Conservation (phyloP, 78 protist species). For the Polysphondylium violaceum region DNA sequence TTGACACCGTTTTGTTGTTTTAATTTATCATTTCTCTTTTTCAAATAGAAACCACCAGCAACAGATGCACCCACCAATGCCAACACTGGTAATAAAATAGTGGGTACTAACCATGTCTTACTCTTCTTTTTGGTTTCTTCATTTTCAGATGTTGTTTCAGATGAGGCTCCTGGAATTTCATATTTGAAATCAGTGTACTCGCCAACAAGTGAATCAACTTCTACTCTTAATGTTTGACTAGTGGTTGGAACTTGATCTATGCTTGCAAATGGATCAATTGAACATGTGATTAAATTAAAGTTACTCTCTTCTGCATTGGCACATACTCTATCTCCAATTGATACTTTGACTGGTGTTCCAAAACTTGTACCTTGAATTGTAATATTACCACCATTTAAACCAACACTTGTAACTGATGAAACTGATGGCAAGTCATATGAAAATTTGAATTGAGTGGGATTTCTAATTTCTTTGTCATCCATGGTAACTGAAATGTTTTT, state of each 20-base stretch:
- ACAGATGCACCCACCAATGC: too few relatives aligned
- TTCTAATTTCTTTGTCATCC: not conserved
- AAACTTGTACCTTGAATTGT: not conserved
- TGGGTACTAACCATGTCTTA: conserved; percentile 38
- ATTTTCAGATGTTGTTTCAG: not conserved
- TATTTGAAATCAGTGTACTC: not conserved
- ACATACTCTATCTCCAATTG: not conserved
- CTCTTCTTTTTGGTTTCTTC: not conserved
- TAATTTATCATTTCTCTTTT: too few relatives aligned
- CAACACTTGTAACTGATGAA: not conserved
- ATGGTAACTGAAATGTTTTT: not conserved
- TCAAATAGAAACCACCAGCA: too few relatives aligned
- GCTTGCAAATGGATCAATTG: not conserved
- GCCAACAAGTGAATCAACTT: not conserved
- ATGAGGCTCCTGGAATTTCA: too few relatives aligned
- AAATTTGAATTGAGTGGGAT: not conserved
- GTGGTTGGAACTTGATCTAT: not conserved
- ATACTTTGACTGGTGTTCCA: not conserved
- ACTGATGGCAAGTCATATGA: not conserved
- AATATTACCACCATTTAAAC: not conserved
- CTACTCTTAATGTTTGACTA: not conserved
- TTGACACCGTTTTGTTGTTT: too few relatives aligned
- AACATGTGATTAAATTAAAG: not conserved
- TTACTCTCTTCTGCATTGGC: not conserved
- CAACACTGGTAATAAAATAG: conserved; percentile 57